Evolutionary conservation across 2,329 filamentous ascomycete species (phyloP), one percentile per base, ranked within the genome.

Genomic region (Amylocarpus encephaloides): DNA sequence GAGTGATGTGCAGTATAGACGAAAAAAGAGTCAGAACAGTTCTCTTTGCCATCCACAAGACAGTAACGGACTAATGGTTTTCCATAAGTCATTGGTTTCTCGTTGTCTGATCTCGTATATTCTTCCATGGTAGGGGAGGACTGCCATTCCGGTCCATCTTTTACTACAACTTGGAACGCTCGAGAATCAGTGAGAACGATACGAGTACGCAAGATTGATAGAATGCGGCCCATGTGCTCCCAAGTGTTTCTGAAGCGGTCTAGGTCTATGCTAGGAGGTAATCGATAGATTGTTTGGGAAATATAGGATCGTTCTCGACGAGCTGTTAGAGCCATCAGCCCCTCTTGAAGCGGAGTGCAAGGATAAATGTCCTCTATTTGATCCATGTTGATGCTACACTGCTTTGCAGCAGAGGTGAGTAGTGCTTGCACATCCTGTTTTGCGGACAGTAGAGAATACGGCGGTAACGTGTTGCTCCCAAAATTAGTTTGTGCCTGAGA

Each of bases 1-100:
- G 77, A 73, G 63, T 84, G 80, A 56, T 82, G 79, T 7, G 83
- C 39, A 5, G 44, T 49, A 29, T 33, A 48, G 33, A 49, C 38
- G 13, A 49, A 52, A 38, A 36, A 36, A 10, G 34, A 36, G 34
- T 36, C 34, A 36, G 34, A 36, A 5, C 11, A 16, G 34, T 10
- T 36, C 13, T 36, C 34, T 16, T 16, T 36, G 15, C 34, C 34
- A 36, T 36, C 15, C 15, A 36, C 15, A 10, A 36, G 34, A 16
- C 34, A 36, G 11, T 36, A 36, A 3, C 34, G 34, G 15, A 36
- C 15, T 10, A 36, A 10, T 13, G 34, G 34, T 36, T 13, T 36
- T 36, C 34, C 34, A 10, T 36, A 36, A 16, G 34, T 36, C 34
- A 36, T 36, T 36, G 34, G 34, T 16, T 13, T 36, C 34, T 36